These are phyloP conservation scores for Mitragyna speciosa DNA, from an alignment of 257 asterid genomes.

Conservation along the genomic window DNA sequence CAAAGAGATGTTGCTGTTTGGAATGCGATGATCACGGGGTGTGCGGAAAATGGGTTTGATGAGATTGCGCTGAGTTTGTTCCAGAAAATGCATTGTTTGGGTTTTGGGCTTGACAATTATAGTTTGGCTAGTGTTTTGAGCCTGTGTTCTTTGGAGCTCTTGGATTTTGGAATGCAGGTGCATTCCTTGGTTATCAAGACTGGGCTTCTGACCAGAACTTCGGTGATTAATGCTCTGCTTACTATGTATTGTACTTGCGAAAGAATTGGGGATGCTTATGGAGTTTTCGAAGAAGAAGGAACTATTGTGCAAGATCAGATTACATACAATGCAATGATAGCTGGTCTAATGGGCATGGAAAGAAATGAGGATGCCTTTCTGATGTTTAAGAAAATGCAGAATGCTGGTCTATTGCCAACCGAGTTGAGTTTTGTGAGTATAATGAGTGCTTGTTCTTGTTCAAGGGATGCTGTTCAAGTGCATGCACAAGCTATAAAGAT, in stretches of 20 bases:
- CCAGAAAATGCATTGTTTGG: slow-evolving; percentile 51
- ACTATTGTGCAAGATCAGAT: slow-evolving; percentile 46
- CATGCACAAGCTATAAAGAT: slow-evolving; percentile 56
- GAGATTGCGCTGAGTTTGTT: slow-evolving; percentile 53
- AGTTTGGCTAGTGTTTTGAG: slow-evolving; percentile 77
- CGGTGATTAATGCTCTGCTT: slow-evolving; percentile 72
- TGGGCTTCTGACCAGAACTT: slow-evolving; percentile 51
- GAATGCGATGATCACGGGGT: slow-evolving; percentile 88
- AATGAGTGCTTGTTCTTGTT: slow-evolving; percentile 53
- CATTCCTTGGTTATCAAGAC: slow-evolving; percentile 65
- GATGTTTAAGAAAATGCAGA: slow-evolving; percentile 57
- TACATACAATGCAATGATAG: slow-evolving; percentile 62
- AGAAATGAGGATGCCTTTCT: slow-evolving; percentile 56
- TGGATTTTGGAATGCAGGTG: slow-evolving; percentile 63
- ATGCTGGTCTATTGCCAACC: slow-evolving; percentile 53
- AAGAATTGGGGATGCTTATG: slow-evolving; percentile 43
- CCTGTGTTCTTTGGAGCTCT: slow-evolving; percentile 43
- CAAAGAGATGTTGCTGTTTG: slow-evolving; percentile 57
- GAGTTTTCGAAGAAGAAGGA: slow-evolving; percentile 56
- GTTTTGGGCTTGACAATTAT: slow-evolving; percentile 63
- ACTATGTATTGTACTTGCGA: slow-evolving; percentile 66
- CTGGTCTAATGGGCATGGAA: slow-evolving; percentile 60
- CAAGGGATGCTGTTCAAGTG: slow-evolving; percentile 47
- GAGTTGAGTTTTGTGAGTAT: slow-evolving; percentile 68
- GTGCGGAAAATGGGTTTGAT: slow-evolving; percentile 48